Base-by-base conservation (phyloP, 1,284 basidiomycete genomes). In the Austroboletus olivaceoglutinosus region DNA sequence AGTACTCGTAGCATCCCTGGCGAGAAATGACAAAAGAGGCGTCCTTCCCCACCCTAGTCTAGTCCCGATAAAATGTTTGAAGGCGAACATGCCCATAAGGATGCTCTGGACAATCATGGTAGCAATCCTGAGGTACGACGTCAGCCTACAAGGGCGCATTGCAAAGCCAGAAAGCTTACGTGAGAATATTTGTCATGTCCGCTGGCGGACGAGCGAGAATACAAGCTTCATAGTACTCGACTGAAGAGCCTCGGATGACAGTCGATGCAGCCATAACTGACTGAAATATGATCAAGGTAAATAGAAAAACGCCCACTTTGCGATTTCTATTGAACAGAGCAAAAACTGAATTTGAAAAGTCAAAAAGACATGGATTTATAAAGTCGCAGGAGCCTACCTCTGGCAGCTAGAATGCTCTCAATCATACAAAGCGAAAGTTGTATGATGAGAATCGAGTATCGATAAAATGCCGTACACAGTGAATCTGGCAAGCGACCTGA, bases 271-370 rank as follows among this genome's bases (percentile, higher is more conserved):
- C 47, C 4, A 41, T 4, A 40, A 15, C 48, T 6, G 25, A 6
- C 19, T 60, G 50, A 16, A 48, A 21, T 30, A 60, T 21, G 21
- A 64, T 23, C 36, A 62, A 15, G 36, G 34, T 16, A 39, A 38
- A 19, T 18, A 61, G 44, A 15, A 60, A 51, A 4, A 51, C 0
- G 31, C 33, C 45, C 13, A 47, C 38, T 45, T 37, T 58, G 21
- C 50, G 52, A 37, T 22, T 67, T 19, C 45, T 54, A 39, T 64
- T 60, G 37, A 63, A 68, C 5, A 67, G 31, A 3, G 59, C 58
- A 40, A 45, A 63, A 21, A 64, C 64, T 67, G 23, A 6, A 9
- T 19, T 11, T 18, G 33, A 34, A 29, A 13, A 0, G 29, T 30
- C 29, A 30, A 30, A 29, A 30, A 13, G n/a, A n/a, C 13, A 13